Base-by-base conservation (phyloP, 2,329 filamentous ascomycete genomes). In the Venturiaceae sp. region DNA sequence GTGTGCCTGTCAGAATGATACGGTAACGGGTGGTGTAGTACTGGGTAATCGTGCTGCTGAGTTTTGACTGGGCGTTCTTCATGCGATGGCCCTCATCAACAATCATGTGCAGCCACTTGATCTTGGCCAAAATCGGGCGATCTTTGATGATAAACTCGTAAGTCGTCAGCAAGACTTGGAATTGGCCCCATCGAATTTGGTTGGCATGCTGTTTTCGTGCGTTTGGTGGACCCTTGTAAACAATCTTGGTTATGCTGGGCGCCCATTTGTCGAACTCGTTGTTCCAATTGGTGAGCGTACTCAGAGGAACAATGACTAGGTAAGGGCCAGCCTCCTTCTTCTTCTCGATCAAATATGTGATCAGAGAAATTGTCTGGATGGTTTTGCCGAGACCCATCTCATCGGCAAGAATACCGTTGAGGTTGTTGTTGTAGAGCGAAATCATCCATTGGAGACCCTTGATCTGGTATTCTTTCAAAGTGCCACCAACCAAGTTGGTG, bases 61-160 rank as follows among this genome's bases (percentile, higher is more conserved):
- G 81, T 76, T 99, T 99, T 9, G 94, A 99, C 66, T 94, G 87
- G 32, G 90, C 82, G 74, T 99, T 99, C 83, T 99, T 99, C 94
- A 99, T 99, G 71, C 94, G 91, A 74, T 99, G 94, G 75, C 94
- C 94, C 79, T 99, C 94, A 67, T 99, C 94, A 64, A 99, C 94
- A 66, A 99, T 97, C 94, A 99, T 97, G 76, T 99, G 94, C 67
- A 96, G 87, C 94, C 94, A 99, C 75, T 97, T 97, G 75, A 99
- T 92, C 80, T 97, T 97, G 79, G 90, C 95, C 13, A 99, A 77
- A 64, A 99, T 81, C 0, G 92, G 92, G 36, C 94, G 85, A 69
- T 99, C 94, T 77, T 97, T 99, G 82, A 99, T 99, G 75, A 99
- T 95, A 76, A 97, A 99, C 72, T 99, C 94, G 75, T 99, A 99